These are phyloP conservation scores for Helotiales sp. DNA, from an alignment of 2,329 filamentous ascomycete genomes.

Conservation along the genomic window DNA sequence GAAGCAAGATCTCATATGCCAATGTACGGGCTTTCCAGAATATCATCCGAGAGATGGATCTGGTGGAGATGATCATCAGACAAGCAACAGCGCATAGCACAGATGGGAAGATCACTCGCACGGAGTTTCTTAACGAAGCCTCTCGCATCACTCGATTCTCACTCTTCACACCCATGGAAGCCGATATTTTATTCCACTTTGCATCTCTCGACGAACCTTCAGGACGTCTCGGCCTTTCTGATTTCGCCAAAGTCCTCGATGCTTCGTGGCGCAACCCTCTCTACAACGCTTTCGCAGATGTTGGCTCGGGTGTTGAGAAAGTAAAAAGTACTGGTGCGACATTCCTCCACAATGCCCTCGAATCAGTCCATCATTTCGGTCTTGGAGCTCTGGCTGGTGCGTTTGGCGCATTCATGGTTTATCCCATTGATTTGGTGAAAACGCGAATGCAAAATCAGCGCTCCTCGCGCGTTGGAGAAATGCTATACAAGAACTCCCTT, in stretches of 20 bases:
- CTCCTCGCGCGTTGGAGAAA: conserved; percentile 75
- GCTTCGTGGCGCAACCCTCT: conserved; percentile 76
- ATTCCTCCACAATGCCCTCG: conserved; percentile 64
- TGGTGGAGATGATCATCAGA: conserved; percentile 90
- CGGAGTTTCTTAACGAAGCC: conserved; percentile 94
- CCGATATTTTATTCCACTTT: conserved; percentile 98
- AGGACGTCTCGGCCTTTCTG: conserved; percentile 74
- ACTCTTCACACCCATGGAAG: conserved; percentile 97
- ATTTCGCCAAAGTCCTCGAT: conserved; percentile 95
- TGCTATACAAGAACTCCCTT: conserved; percentile 94
- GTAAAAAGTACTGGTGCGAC: conserved; percentile 55
- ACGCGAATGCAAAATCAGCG: conserved; percentile 98
- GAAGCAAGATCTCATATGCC: conserved; percentile 94
- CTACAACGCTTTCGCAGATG: conserved; percentile 39
- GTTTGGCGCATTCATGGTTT: conserved; percentile 99
- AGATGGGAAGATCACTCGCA: conserved; percentile 90
- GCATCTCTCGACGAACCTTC: conserved; percentile 89
- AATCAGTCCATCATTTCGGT: conserved; percentile 86
- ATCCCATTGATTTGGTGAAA: conserved; percentile 98
- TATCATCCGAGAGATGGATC: conserved; percentile 95
- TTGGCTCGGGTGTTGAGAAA: conserved; percentile 42
- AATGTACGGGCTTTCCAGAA: conserved; percentile 98
- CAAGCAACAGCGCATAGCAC: conserved; percentile 79
- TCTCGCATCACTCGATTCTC: conserved; percentile 90
- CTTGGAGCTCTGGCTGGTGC: conserved; percentile 90